A percentile compares a stretch with the other conserved stretches of the same genome.
Evolutionary conservation across 2,329 filamentous ascomycete genomes (phyloP).

Genomic region (Trichothecium roseum): DNA sequence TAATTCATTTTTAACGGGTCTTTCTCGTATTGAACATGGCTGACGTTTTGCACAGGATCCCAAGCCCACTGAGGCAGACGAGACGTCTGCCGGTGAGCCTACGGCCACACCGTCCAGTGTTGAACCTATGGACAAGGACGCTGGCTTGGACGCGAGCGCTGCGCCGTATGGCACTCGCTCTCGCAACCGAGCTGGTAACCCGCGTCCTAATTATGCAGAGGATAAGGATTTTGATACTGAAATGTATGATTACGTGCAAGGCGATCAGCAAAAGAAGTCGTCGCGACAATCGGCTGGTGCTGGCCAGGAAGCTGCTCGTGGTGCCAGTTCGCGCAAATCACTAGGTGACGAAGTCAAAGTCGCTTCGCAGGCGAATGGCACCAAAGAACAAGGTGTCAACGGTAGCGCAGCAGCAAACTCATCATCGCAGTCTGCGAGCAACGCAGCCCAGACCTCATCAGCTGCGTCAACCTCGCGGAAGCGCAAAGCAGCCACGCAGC

Average conservation of each 20-base stretch:
- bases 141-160: slow-evolving; percentile 35
- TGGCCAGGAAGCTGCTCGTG: slow-evolving; percentile 21
- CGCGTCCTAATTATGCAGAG: slow-evolving; percentile 91
- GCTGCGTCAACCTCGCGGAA: slow-evolving; percentile 44
- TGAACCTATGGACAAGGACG: slow-evolving; percentile 37
- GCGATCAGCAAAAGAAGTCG: slow-evolving; percentile 47
- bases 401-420: slow-evolving; percentile 16
- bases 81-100: slow-evolving; percentile 21
- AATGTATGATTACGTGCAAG: slow-evolving; percentile 56
- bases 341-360: slow-evolving; percentile 26
- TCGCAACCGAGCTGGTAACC: slow-evolving; percentile 70
- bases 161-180: slow-evolving; percentile 87
- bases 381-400: slow-evolving; percentile 23
- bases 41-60: slow-evolving; percentile 20
- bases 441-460: slow-evolving; percentile 34
- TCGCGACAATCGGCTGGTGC: slow-evolving; percentile 33
- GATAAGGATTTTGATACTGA: slow-evolving; percentile 86
- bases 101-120: slow-evolving; percentile 39
- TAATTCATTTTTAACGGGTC: slow-evolving; percentile 6
- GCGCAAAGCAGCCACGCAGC: slow-evolving; percentile 59
- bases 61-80: slow-evolving; percentile 21
- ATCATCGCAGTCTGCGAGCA: slow-evolving; percentile 38
- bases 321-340: slow-evolving; percentile 30
- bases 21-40: slow-evolving; percentile 5
- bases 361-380: slow-evolving; percentile 20